These are phyloP conservation scores for Rhizopogon vulgaris DNA, from an alignment of 768 basidiomycete species.

Conservation along the genomic window DNA sequence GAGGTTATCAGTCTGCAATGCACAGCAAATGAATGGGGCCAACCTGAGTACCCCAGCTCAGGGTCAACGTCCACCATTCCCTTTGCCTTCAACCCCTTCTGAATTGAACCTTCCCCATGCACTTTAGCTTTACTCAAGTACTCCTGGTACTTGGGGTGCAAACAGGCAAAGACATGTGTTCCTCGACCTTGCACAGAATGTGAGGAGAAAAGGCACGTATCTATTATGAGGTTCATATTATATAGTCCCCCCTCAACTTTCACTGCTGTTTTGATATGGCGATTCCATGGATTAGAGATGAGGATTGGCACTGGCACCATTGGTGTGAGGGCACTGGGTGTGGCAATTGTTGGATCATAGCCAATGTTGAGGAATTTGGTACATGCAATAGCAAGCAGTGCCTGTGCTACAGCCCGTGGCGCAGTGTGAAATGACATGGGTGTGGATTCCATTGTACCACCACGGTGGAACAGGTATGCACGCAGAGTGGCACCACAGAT, in stretches of 20 bases:
- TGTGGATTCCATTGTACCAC: neutral
- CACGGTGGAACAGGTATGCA: neutral
- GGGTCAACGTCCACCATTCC: neutral
- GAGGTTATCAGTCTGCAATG: too few species aligned
- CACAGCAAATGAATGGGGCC: too few species aligned
- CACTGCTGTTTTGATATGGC: neutral
- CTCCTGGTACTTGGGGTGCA: too few species aligned
- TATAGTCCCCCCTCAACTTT: neutral
- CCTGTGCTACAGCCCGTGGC: neutral
- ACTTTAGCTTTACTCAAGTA: too few species aligned
- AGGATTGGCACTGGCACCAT: too few species aligned
- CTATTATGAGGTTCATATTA: neutral
- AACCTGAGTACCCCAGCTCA: too few species aligned
- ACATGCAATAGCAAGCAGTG: neutral
- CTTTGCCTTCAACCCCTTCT: neutral
- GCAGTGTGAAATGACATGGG: neutral
- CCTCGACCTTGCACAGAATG: neutral
- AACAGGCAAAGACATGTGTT: too few species aligned
- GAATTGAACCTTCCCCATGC: too few species aligned
- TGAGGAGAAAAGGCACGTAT: neutral
- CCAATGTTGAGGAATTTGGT: neutral
- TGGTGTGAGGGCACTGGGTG: too few species aligned
- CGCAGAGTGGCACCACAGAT: neutral
- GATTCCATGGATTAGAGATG: too few species aligned
- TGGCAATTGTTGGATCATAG: neutral